Evolutionary conservation across 2,329 filamentous ascomycete genomes (phyloP), one percentile per base, ranked within the genome.

Genomic region (Talaromyces sp.): DNA sequence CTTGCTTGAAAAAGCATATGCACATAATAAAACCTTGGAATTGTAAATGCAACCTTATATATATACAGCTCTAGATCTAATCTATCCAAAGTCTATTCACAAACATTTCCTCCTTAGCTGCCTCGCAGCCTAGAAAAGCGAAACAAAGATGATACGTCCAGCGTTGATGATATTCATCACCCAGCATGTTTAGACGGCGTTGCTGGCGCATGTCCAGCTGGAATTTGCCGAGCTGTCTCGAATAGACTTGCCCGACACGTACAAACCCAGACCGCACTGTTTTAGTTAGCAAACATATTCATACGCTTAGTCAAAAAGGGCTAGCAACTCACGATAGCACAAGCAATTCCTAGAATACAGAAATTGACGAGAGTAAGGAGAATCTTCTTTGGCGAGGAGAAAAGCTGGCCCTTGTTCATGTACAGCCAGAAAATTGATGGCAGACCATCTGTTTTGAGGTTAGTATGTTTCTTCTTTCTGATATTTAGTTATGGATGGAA

Each of bases 391-490:
- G 63, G 67, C 14, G 67, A 69, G 20, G 68, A 64, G 39, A 74
- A 74, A 61, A 67, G 74, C 3, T 64, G 57, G 0, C 73, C 76
- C 40, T 70, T 68, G 61, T 82, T 77, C 57, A 83, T 70, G 51
- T 73, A 72, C 33, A 80, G 58, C 77, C 77, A 80, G 57, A 80
- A 75, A 2, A 74, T 63, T 3, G 72, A 75, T 4, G 73, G 61
- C 1, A 63, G 51, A 8, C 61, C 61, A 20, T 63, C 60, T 62
- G 14, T 36, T 4, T 20, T 1, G 8, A 5, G 5, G 29, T 62
- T 49, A 62, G 60, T 16, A 51, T 36, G 29, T 0, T 19, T 29
- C 8, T 24, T 5, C 7, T 3, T 8, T 8, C 1, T 27, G 5
- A 24, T 2, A 13, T 4, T 7, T 5, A 1, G 9, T 39, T 9